A percentile compares a stretch with the other conserved stretches of the same genome.
phyloP scores from a whole-genome alignment of 1,284 basidiomycete genomes.

The Gymnopus androsaceus region DNA sequence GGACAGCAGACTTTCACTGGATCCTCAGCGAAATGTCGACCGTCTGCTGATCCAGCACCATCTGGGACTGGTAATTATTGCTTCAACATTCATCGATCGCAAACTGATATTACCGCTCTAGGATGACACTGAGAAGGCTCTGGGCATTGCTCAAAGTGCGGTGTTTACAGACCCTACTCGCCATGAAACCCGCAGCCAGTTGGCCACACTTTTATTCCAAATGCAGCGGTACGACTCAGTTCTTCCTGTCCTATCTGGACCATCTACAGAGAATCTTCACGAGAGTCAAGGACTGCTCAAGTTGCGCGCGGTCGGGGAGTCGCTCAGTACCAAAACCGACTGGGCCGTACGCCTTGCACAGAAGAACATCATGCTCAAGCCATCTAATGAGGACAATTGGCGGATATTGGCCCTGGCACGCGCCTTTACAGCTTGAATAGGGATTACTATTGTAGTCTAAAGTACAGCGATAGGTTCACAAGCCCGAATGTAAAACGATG shows the following conservation, averaged over 20 bases:
- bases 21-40: constrained; percentile 66
- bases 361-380: constrained; percentile 67
- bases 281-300: constrained; percentile 38
- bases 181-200: constrained; percentile 45
- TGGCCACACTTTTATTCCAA: constrained; percentile 59
- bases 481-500: background rate
- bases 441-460: too few species aligned
- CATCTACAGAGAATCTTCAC: constrained; percentile 28
- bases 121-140: constrained; percentile 52
- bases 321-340: constrained; percentile 20
- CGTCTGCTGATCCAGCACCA: constrained; percentile 69
- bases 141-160: constrained; percentile 56
- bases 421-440: constrained; percentile 18
- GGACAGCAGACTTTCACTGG: constrained; percentile 62
- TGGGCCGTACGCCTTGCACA: constrained; percentile 53
- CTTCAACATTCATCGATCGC: background rate
- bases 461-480: too few species aligned
- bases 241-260: constrained; percentile 38
- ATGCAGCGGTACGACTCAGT: constrained; percentile 42
- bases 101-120: constrained; percentile 26
- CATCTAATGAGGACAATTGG: constrained; percentile 64
- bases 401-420: constrained; percentile 57
- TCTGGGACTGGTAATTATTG: constrained; percentile 57
- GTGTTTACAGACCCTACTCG: constrained; percentile 58
- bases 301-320: constrained; percentile 33